These are phyloP conservation scores for Penicillium mononematosum DNA, from an alignment of 495 filamentous ascomycete genomes.

Conservation along the genomic window DNA sequence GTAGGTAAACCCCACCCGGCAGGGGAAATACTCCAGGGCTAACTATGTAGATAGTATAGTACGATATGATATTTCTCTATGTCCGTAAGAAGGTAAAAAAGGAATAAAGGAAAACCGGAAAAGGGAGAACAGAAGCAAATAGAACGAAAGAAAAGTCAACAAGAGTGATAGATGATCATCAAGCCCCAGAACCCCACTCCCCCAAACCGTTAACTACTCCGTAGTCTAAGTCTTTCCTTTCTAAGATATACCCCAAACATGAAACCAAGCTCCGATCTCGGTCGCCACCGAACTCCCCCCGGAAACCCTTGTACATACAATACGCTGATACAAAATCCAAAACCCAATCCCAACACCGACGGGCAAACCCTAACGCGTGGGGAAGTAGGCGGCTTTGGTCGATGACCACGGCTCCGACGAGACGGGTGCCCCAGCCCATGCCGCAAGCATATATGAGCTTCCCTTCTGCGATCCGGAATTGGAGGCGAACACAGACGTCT, in stretches of 20 bases:
- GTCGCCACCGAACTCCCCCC: not conserved
- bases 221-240: not conserved
- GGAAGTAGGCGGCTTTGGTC: not conserved
- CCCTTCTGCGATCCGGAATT: not conserved
- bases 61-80: too few species aligned
- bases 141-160: not conserved
- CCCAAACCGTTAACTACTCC: not conserved
- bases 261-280: conserved; percentile 1
- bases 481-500: not conserved
- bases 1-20: too few species aligned
- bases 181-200: not conserved
- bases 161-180: not conserved
- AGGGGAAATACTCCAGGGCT: too few species aligned
- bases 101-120: not conserved
- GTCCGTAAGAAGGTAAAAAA: too few species aligned
- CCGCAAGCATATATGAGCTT: not conserved
- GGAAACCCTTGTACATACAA: not conserved
- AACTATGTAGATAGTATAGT: too few species aligned
- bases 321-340: not conserved
- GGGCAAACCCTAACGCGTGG: not conserved
- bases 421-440: not conserved
- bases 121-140: not conserved
- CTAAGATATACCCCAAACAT: not conserved
- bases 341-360: not conserved
- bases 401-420: conserved; percentile 5